Base-by-base conservation (phyloP, 1,284 basidiomycete genomes). In the Papiliotrema fonsecae region DNA sequence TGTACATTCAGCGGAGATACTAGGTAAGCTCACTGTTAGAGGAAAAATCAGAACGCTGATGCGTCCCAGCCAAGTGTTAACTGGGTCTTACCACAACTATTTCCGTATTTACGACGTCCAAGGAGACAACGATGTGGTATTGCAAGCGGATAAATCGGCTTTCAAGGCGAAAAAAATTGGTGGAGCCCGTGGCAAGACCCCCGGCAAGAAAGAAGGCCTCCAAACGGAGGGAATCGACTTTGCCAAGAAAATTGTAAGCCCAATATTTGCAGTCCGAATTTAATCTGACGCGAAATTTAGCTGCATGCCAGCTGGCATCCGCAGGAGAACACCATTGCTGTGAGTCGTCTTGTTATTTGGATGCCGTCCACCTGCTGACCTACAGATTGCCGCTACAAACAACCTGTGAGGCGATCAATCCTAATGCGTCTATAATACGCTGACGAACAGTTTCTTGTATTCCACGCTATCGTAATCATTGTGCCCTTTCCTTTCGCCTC, bases 91-190 rank as follows among this genome's bases (percentile, higher is more conserved):
- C 77, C 93, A 97, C 79, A 99, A 99, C 76, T 97, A 97, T 77
- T 96, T 99, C 86, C 91, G 94, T 75, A 93, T 99, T 81, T 97
- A 93, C 75, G 94, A 98, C 73, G 84, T 86, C 57, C 90, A 97
- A 55, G 86, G 86, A 36, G 77, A 86, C 61, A 87, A 85, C 55
- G 94, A 97, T 66, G 84, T 96, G 31, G 90, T 97, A 14, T 75
- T 99, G 50, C 96, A 98, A 76, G 96, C 96, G 5, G 96, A 99
- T 78, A 99, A 99, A 77, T 94, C 91, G 14, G 94, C 94, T 5
- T 99, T 99, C 81, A 98, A 98, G 76, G 90, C 90, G 42, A 98
- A 97, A 84, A 97, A 97, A 79, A 88, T 94, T 53, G 89, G 78
- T 4, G 87, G 86, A 0, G 85, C 87, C 11, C 76, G 88, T 51